These are phyloP conservation scores for Metschnikowia matae DNA, from an alignment of 805 yeast genomes.

Conservation along the genomic window DNA sequence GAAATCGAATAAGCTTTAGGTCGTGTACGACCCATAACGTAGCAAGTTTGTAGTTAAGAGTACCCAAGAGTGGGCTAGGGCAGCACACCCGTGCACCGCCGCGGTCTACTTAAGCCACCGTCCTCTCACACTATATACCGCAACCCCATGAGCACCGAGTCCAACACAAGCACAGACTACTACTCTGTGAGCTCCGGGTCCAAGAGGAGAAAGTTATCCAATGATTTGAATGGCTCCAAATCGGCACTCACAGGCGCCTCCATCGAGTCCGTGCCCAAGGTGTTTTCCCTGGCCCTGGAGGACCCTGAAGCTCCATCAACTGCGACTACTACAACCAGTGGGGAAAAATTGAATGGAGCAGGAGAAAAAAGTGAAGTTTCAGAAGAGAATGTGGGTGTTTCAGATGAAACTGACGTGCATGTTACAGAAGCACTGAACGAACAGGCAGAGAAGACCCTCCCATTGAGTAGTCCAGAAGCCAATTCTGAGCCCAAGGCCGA, in stretches of 20 bases:
- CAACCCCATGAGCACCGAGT: conserved; percentile 3
- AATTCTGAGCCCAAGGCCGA: too few species aligned
- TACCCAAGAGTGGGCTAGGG: neutral
- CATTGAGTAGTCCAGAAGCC: too few species aligned
- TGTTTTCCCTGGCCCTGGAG: neutral
- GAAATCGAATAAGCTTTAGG: too few species aligned
- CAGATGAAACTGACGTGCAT: too few species aligned
- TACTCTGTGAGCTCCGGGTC: conserved; percentile 1
- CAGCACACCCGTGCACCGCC: conserved; percentile 2
- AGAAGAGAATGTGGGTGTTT: too few species aligned
- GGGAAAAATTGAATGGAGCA: neutral
- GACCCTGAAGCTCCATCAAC: neutral
- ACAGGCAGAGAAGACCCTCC: neutral
- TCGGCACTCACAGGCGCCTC: neutral
- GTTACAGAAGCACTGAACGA: neutral
- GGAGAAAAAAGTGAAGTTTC: neutral
- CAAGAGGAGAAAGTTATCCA: conserved; percentile 2
- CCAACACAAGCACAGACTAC: neutral
- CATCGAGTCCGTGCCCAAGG: neutral
- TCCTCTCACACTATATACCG: neutral
- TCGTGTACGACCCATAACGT: too few species aligned
- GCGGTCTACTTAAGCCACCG: neutral
- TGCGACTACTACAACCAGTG: neutral
- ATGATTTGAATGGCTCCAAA: neutral
- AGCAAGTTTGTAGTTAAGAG: too few species aligned